phyloP scores from a whole-genome alignment of 805 yeast species.

The Schizosaccharomyces cryophilus region DNA sequence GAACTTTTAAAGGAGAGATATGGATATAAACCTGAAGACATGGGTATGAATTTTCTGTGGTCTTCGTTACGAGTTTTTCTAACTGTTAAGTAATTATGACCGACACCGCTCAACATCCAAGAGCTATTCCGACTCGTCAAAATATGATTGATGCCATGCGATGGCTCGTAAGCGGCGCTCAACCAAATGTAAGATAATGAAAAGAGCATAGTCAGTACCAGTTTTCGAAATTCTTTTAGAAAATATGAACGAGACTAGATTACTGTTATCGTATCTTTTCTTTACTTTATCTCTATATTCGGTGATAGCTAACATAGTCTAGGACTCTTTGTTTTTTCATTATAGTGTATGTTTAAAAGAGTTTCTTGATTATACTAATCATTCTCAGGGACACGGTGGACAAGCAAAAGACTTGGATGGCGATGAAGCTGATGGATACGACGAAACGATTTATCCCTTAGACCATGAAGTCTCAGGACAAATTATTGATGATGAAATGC shows the following conservation, averaged over 20 bases:
- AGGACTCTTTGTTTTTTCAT: background rate
- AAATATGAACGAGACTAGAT: background rate
- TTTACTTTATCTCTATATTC: background rate
- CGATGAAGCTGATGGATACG: constrained; percentile 52
- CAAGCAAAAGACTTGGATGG: constrained; percentile 43
- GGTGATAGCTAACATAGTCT: background rate
- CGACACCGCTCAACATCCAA: constrained; percentile 18
- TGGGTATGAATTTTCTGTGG: constrained; percentile 3
- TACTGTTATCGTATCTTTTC: background rate
- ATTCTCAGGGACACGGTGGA: constrained; percentile 76
- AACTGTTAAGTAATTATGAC: constrained; percentile 15
- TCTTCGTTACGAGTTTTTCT: constrained; percentile 14
- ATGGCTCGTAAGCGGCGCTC: constrained; percentile 54
- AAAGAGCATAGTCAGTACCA: background rate
- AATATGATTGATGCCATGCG: constrained; percentile 59
- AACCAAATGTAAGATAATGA: constrained; percentile 22
- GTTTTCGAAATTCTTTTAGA: background rate
- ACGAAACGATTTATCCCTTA: constrained; percentile 48
- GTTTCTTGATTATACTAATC: constrained; percentile 42
- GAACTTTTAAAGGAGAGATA: constrained; percentile 16
- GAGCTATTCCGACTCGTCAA: constrained; percentile 32
- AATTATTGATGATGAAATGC: constrained; percentile 33
- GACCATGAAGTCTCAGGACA: constrained; percentile 46
- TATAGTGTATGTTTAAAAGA: background rate
- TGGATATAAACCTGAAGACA: constrained; percentile 8